phyloP scores from a whole-genome alignment of 2,329 filamentous ascomycete species.

The Trichocomaceae sp. region DNA sequence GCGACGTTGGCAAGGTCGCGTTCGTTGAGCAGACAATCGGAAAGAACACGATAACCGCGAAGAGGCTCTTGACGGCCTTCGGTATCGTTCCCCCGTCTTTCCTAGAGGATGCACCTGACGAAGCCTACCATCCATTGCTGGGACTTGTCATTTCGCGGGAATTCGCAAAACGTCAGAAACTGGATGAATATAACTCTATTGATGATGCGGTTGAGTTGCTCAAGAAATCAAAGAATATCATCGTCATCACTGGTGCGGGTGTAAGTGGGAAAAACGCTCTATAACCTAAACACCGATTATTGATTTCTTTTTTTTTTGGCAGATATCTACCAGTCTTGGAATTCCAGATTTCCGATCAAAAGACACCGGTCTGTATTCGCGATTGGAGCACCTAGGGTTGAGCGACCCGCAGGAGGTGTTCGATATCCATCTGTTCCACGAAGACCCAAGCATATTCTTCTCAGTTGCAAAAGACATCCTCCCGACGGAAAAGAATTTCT shows the following conservation, averaged over 20 bases:
- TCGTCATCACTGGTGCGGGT: slow-evolving; percentile 90
- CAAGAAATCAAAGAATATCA: slow-evolving; percentile 68
- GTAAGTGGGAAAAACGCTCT: slow-evolving; percentile 28
- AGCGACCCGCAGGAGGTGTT: slow-evolving; percentile 92
- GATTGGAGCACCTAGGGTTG: slow-evolving; percentile 68
- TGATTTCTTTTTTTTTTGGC: background rate
- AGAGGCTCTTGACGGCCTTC: slow-evolving; percentile 82
- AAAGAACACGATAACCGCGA: slow-evolving; percentile 63
- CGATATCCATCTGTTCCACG: slow-evolving; percentile 76
- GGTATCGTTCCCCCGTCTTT: slow-evolving; percentile 67
- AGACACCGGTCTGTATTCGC: slow-evolving; percentile 83
- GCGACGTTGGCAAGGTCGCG: slow-evolving; percentile 66
- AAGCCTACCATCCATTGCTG: slow-evolving; percentile 67
- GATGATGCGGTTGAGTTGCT: slow-evolving; percentile 80
- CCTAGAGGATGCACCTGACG: slow-evolving; percentile 65
- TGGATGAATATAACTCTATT: slow-evolving; percentile 72
- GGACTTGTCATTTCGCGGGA: slow-evolving; percentile 73
- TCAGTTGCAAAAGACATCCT: slow-evolving; percentile 85
- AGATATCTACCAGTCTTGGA: slow-evolving; percentile 89
- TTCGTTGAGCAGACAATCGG: slow-evolving; percentile 70
- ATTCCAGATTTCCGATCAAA: slow-evolving; percentile 97
- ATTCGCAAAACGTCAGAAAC: slow-evolving; percentile 71
- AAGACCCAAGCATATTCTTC: slow-evolving; percentile 87
- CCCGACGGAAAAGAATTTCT: slow-evolving; percentile 70
- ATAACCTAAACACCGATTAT: background rate